Evolutionary conservation across 2,329 filamentous ascomycete genomes (phyloP).

Genomic region (Paecilomyces niveus): DNA sequence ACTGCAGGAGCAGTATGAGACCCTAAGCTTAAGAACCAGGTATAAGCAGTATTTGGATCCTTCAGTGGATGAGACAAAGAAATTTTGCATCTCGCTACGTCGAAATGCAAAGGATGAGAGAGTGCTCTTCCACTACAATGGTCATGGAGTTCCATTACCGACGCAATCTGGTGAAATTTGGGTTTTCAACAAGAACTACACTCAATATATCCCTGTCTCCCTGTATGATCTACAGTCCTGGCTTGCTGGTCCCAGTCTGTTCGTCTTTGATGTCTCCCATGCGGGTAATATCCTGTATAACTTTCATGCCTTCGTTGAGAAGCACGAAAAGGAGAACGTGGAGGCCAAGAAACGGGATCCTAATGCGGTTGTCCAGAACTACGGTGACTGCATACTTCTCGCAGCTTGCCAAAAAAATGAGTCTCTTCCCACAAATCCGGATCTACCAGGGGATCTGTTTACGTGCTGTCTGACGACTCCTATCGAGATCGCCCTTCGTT

Average conservation of each 20-base stretch:
- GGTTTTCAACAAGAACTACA: slow-evolving; percentile 99
- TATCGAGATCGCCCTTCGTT: slow-evolving; percentile 94
- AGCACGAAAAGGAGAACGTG: slow-evolving; percentile 83
- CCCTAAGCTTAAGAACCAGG: slow-evolving; percentile 84
- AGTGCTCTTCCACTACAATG: slow-evolving; percentile 97
- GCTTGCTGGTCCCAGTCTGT: slow-evolving; percentile 91
- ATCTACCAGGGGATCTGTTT: slow-evolving; percentile 89
- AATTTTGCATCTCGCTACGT: slow-evolving; percentile 84
- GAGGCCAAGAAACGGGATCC: slow-evolving; percentile 71
- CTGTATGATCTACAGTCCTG: slow-evolving; percentile 92
- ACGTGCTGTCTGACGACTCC: slow-evolving; percentile 93
- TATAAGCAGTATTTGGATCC: slow-evolving; percentile 97
- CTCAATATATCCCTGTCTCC: slow-evolving; percentile 95
- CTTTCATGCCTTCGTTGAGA: slow-evolving; percentile 89
- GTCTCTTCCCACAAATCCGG: slow-evolving; percentile 88
- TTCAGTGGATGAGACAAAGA: slow-evolving; percentile 94
- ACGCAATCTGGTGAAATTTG: slow-evolving; percentile 95
- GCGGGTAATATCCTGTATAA: slow-evolving; percentile 93
- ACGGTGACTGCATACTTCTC: slow-evolving; percentile 83
- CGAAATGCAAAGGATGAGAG: slow-evolving; percentile 93
- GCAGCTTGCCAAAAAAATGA: slow-evolving; percentile 88
- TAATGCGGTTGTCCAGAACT: slow-evolving; percentile 54
- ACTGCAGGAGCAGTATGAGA: slow-evolving; percentile 94
- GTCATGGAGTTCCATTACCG: slow-evolving; percentile 91
- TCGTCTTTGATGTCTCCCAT: slow-evolving; percentile 96